Conservation (phyloP, 768 basidiomycete species). For the Kwoniella mangroviensis region DNA sequence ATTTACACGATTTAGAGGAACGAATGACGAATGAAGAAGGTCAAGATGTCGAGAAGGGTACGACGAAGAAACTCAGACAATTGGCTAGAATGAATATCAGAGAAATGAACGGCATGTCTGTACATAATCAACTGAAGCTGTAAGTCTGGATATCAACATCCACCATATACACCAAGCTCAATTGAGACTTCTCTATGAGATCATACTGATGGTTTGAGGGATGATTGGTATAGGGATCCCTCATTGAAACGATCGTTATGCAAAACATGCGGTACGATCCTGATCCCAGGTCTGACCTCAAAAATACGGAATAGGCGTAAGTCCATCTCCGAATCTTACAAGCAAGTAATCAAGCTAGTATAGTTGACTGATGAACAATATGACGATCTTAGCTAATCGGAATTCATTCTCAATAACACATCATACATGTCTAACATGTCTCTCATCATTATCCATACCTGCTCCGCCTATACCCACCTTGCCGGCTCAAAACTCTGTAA, state of each 20-base stretch:
- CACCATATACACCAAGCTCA: too few relatives aligned
- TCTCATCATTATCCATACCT: conserved; percentile 30
- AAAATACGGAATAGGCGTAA: conserved; percentile 46
- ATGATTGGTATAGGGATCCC: conserved; percentile 44
- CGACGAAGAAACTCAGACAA: conserved; percentile 17
- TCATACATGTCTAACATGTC: conserved; percentile 41
- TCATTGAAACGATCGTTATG: conserved; percentile 51
- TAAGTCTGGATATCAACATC: conserved; percentile 23
- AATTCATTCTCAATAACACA: conserved; percentile 31
- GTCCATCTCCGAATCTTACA: conserved; percentile 5
- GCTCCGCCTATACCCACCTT: conserved; percentile 20
- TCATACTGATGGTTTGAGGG: not conserved
- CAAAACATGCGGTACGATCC: conserved; percentile 42
- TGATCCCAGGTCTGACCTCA: conserved; percentile 52
- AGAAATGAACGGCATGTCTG: conserved; percentile 40
- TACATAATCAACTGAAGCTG: conserved; percentile 52
- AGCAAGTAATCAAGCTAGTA: not conserved
- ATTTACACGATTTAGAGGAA: not conserved
- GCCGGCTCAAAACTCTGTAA: conserved; percentile 2
- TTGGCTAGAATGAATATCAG: conserved; percentile 41
- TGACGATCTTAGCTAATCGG: conserved; percentile 25
- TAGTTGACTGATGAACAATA: not conserved
- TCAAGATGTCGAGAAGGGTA: not conserved
- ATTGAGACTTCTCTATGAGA: too few relatives aligned
- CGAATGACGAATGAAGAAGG: not conserved